phyloP scores from a whole-genome alignment of 495 filamentous ascomycete species.

The Neurospora cerealis region DNA sequence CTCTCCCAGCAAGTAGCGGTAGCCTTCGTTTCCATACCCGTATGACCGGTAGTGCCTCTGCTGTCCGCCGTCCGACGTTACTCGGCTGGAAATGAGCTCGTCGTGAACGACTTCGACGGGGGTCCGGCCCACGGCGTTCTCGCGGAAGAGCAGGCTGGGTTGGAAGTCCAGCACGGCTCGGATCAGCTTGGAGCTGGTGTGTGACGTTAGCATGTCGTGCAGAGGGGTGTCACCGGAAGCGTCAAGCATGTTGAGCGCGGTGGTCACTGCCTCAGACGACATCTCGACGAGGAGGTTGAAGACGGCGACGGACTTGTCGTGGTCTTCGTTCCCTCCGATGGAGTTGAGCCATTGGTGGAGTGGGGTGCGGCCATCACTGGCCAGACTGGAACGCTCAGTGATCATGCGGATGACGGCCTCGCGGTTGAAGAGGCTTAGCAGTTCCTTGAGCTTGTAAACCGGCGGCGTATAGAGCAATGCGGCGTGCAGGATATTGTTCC shows the following conservation, averaged over 20 bases:
- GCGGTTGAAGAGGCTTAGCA: conserved; percentile 46
- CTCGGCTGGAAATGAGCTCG: conserved; percentile 26
- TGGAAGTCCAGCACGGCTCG: conserved; percentile 43
- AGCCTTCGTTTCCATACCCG: neutral
- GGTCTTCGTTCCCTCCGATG: conserved; percentile 1
- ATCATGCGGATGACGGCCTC: conserved; percentile 31
- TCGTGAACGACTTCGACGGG: conserved; percentile 55
- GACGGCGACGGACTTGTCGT: conserved; percentile 14
- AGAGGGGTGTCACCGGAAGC: conserved; percentile 57
- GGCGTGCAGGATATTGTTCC: conserved; percentile 52
- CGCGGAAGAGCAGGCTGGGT: conserved; percentile 49
- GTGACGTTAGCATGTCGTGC: conserved; percentile 39
- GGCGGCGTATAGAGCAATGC: conserved; percentile 28
- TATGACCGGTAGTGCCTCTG: neutral
- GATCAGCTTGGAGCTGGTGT: conserved; percentile 23
- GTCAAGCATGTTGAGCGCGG: conserved; percentile 51
- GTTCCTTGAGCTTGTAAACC: conserved; percentile 20
- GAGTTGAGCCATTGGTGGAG: conserved; percentile 27
- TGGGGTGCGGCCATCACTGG: conserved; percentile 25
- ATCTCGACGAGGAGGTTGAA: conserved; percentile 39
- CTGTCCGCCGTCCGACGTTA: neutral
- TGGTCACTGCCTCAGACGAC: conserved; percentile 27
- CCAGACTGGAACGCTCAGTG: conserved; percentile 27
- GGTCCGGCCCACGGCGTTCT: conserved; percentile 63
- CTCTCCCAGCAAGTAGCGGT: neutral